Evolutionary conservation across 2,329 filamentous ascomycete genomes (phyloP), one percentile per base, ranked within the genome.

Genomic region (Thelonectria olida): DNA sequence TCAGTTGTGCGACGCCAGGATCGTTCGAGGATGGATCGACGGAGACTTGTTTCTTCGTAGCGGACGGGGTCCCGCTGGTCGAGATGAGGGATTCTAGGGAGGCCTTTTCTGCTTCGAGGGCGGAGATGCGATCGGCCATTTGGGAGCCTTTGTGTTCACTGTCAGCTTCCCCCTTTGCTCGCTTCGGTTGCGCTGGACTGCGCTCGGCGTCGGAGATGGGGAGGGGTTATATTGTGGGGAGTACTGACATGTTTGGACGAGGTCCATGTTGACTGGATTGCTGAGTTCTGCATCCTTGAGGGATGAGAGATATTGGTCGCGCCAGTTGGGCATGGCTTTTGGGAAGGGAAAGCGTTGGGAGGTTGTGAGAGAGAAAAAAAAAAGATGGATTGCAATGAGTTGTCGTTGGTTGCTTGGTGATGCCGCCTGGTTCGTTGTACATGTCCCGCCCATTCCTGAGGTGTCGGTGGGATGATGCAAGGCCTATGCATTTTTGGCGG

Each of bases 201-300:
- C 31, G 52, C 47, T 56, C 64, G 60, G 61, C 58, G 56, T 55
- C 58, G 39, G 49, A 53, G 53, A 50, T 54, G 60, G 38, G 38
- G 47, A 54, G 53, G 53, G 57, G 60, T 36, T 51, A 54, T 27
- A n/a, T 44, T 36, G 63, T 23, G 61, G 64, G 55, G 63, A 57
- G 36, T 39, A 75, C 87, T 68, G 75, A 97, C 94, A 97, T 63
- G 92, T 90, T 74, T 93, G 85, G 71, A 97, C 91, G 63, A 96
- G 85, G 53, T 88, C 85, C 71, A 81, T 80, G 67, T 87, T 86
- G 62, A 88, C 80, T 5, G 84, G 82, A 67, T 80, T 84, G 60
- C 93, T 90, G 64, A 88, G 85, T 72, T 88, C 85, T 71, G 92
- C 92, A 71, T 90, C 89, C 68, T 88, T 85, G 67, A 98, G 83